These are phyloP conservation scores for Cornus kousa DNA, from an alignment of 148 eudicot genomes.

Conservation along the genomic window DNA sequence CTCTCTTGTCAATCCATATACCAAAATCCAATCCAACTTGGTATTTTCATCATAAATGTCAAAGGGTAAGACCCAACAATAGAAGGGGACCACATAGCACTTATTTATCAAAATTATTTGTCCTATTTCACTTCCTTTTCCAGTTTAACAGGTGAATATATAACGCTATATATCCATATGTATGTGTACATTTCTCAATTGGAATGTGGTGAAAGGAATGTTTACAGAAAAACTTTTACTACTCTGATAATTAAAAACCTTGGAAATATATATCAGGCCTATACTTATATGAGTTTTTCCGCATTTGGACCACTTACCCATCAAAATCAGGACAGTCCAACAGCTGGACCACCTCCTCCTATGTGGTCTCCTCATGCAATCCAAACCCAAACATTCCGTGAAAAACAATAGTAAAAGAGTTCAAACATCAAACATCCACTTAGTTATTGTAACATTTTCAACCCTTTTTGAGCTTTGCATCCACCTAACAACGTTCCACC, in stretches of 20 bases:
- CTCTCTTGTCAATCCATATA: neutral
- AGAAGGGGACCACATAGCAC: conserved; percentile 5
- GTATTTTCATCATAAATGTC: neutral
- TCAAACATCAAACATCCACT: neutral
- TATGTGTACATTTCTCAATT: neutral
- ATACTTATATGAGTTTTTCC: conserved; percentile 18
- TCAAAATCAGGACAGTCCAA: conserved; percentile 23
- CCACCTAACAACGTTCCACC: neutral
- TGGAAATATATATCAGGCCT: neutral
- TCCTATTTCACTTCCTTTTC: neutral
- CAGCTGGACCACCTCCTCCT: conserved; percentile 36
- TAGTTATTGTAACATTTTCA: neutral
- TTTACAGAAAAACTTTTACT: neutral
- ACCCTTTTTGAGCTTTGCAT: neutral
- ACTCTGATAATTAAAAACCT: neutral
- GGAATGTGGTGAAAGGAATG: conserved; percentile 10
- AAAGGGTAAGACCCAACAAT: neutral
- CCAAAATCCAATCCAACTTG: neutral
- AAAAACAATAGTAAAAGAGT: neutral
- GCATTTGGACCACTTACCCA: conserved; percentile 31
- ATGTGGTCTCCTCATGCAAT: conserved; percentile 8
- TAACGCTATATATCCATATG: neutral
- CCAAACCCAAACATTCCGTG: conserved; percentile 4
- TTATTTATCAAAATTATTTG: conserved; percentile 6
- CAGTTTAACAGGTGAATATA: neutral